Base-by-base conservation (phyloP, 176 grass and related monocot species). In the Eragrostis curvula region DNA sequence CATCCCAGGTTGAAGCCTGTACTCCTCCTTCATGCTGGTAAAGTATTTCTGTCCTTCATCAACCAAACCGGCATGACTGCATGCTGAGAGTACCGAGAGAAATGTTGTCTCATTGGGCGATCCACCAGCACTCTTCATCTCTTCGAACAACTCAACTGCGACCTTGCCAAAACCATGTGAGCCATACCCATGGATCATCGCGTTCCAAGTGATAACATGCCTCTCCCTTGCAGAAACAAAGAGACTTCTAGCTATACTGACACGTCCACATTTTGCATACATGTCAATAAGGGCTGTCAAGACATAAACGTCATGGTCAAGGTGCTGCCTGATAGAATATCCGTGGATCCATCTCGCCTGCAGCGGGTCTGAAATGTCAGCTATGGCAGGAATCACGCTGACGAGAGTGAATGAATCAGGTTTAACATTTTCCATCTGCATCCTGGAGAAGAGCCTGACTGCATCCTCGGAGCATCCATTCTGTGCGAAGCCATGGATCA, bases 201-300 rank as follows among this genome's bases (percentile, higher is more conserved):
- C 86, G 40, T 94, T 94, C 92, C 92, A 93, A n/a, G 82, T 88
- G n/a, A 87, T 88, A 27, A 90, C 88, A 75, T 93, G 91, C 28
- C 69, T 93, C 68, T 80, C 84, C 48, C 48, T 64, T 62, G 79
- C 80, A 3, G 74, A 74, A 93, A 86, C 45, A 44, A 93, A 93
- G 74, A 93, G 88, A n/a, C 25, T 68, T 79, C 85, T 81, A 28
- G 91, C 91, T 56, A 77, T 66, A 14, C 6, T 39, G 39, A 90
- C 79, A 4, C 63, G 48, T 7, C 91, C 88, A 32, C 82, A 90
- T 49, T 90, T 93, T 1, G 86, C 67, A 5, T 94, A 94, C 83
- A 91, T 83, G 75, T 91, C 83, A 11, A 94, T 51, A 24, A 91
- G 92, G 68, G 92, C 83, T 2, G 83, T 94, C 57, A 86, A 72